Conservation (phyloP, 2,329 filamentous ascomycete genomes). For the Fusarium sp. region DNA sequence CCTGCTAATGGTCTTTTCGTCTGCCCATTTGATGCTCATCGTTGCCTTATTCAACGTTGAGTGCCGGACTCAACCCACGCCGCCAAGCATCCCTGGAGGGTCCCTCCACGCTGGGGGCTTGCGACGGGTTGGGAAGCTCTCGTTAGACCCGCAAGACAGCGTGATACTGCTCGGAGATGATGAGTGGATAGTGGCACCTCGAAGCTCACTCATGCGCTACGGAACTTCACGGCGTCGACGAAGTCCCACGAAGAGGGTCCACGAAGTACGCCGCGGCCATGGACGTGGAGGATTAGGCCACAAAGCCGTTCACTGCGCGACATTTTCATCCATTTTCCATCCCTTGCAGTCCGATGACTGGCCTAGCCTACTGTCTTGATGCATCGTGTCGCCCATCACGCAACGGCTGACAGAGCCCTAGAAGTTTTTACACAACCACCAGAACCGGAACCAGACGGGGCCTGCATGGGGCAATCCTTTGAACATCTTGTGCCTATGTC, state of each 20-base stretch:
- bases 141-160: constrained; percentile 27
- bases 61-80: constrained; percentile 24
- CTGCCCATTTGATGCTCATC: constrained; percentile 27
- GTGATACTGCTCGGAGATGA: constrained; percentile 45
- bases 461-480: constrained; percentile 13
- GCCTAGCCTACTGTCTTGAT: constrained; percentile 1
- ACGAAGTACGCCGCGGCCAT: constrained; percentile 33
- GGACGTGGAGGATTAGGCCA: constrained; percentile 26
- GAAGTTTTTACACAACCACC: neutral
- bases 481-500: neutral
- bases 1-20: constrained; percentile 2
- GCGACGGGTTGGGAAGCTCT: constrained; percentile 23
- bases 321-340: constrained; percentile 29
- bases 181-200: constrained; percentile 32
- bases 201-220: constrained; percentile 25
- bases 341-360: constrained; percentile 24
- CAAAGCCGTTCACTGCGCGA: constrained; percentile 35
- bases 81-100: constrained; percentile 36
- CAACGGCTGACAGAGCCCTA: constrained; percentile 4
- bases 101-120: constrained; percentile 24
- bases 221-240: constrained; percentile 31
- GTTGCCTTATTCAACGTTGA: constrained; percentile 26
- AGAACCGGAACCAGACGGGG: constrained; percentile 2
- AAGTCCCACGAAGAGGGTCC: constrained; percentile 36
- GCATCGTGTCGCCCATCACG: constrained; percentile 6